Conservation (phyloP, 148 eudicot species). For the Nyssa sinensis region DNA sequence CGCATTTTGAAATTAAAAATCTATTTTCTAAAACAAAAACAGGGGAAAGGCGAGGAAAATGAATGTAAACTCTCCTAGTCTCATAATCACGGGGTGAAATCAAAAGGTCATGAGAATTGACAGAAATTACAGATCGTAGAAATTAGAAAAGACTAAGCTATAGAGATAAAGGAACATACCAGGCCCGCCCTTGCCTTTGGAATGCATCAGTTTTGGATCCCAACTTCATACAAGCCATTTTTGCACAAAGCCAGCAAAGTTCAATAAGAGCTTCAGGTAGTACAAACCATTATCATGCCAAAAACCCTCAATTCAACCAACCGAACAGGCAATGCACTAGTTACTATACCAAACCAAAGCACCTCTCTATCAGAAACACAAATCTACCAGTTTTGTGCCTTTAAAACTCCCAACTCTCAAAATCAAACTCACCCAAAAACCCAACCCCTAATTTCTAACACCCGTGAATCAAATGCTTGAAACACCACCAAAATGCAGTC, state of each 20-base stretch:
- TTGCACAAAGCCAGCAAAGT: conserved; percentile 17
- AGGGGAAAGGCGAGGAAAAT: neutral
- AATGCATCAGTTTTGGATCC: conserved; percentile 91
- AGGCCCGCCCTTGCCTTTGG: conserved; percentile 84
- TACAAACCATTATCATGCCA: neutral
- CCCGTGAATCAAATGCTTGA: conserved; percentile 10
- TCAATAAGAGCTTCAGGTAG: too few species aligned
- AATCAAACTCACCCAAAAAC: conserved; percentile 13
- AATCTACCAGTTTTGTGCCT: conserved; percentile 6
- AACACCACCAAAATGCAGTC: conserved; percentile 18
- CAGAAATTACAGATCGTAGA: too few species aligned
- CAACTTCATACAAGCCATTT: conserved; percentile 88
- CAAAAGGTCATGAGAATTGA: too few species aligned
- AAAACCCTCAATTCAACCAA: conserved; percentile 12
- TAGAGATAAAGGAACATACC: conserved; percentile 47
- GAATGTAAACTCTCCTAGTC: neutral
- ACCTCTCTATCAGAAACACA: neutral
- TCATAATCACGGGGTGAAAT: neutral
- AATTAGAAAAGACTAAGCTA: neutral
- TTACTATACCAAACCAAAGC: conserved; percentile 8
- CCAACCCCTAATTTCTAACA: conserved; percentile 15
- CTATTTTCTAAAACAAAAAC: too few species aligned
- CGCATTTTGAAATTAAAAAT: too few species aligned
- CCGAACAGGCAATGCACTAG: conserved; percentile 9
- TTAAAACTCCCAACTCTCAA: neutral